Percentiles rank a stretch among this genome's conserved stretches.
Conservation (phyloP, 768 basidiomycete species). For the Phallus indusiatus region DNA sequence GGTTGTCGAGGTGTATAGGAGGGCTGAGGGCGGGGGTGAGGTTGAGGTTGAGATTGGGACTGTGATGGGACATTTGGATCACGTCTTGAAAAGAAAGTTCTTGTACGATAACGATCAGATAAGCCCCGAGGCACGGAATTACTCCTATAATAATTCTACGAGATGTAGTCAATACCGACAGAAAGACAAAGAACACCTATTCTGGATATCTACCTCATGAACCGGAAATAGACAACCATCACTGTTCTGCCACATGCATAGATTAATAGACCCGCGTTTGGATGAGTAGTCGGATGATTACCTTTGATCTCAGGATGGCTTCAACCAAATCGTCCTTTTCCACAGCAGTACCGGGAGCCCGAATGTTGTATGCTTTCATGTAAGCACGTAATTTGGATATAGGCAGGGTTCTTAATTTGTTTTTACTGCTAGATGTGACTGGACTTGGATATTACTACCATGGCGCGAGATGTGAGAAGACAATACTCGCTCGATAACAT, state of each 20-base stretch:
- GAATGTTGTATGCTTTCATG: constrained; percentile 59
- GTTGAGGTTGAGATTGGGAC: constrained; percentile 23
- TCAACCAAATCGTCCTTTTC: constrained; percentile 78
- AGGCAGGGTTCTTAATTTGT: constrained; percentile 44
- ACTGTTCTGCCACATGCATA: constrained; percentile 27
- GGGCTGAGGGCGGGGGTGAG: constrained; percentile 25
- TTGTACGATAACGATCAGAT: constrained; percentile 23
- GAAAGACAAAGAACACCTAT: not conserved
- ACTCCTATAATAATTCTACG: constrained; percentile 48
- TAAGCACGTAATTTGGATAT: constrained; percentile 61
- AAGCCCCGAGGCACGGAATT: constrained; percentile 44
- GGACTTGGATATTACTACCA: not conserved
- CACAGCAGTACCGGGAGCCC: constrained; percentile 42
- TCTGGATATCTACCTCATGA: constrained; percentile 42
- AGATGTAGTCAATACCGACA: not conserved
- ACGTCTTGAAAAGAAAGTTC: constrained; percentile 37
- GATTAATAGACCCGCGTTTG: not conserved
- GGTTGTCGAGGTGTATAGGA: constrained; percentile 19
- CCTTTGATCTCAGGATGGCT: constrained; percentile 40
- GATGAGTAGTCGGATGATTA: constrained; percentile 19
- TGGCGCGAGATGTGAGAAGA: not conserved
- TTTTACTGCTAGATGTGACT: constrained; percentile 65
- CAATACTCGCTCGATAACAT: constrained; percentile 47
- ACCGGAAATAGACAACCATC: constrained; percentile 52
- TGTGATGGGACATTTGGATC: constrained; percentile 21